Conservation (phyloP, 352 stramenopile genomes). For the Blastocystis sp. region DNA sequence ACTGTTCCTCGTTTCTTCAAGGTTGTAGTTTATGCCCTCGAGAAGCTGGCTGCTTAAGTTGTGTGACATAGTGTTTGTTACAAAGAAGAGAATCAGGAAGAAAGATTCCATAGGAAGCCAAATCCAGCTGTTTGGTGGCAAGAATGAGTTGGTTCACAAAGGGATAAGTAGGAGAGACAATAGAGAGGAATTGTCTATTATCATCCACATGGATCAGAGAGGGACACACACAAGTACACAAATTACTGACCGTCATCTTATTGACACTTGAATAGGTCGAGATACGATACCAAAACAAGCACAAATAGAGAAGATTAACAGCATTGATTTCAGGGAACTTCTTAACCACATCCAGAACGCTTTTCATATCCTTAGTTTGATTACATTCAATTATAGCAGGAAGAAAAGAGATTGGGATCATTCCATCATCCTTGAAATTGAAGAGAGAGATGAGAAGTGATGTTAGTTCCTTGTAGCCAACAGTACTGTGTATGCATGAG, state of each 20-base stretch:
- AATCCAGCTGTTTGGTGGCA: not conserved
- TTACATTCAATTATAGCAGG: not conserved
- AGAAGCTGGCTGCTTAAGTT: constrained; percentile 60
- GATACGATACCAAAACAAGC: not conserved
- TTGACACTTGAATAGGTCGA: not conserved
- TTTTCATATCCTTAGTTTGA: not conserved
- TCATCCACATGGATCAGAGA: not conserved
- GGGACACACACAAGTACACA: constrained; percentile 16
- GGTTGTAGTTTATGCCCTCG: constrained; percentile 21
- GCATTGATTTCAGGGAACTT: not conserved
- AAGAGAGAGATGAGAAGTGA: not conserved
- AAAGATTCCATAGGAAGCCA: not conserved
- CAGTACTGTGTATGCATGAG: not conserved
- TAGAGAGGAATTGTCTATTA: not conserved
- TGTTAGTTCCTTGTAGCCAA: constrained; percentile 18
- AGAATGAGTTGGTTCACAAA: constrained; percentile 20
- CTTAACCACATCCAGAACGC: not conserved
- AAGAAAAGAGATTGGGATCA: constrained; percentile 8
- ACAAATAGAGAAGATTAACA: constrained; percentile 39
- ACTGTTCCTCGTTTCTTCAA: constrained; percentile 58
- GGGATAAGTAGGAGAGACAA: not conserved
- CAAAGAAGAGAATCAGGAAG: not conserved
- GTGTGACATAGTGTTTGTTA: constrained; percentile 11
- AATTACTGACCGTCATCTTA: constrained; percentile 25
- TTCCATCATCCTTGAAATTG: not conserved